These are phyloP conservation scores for Fusarium azukiicola DNA, from an alignment of 2,329 filamentous ascomycete species.

Conservation along the genomic window DNA sequence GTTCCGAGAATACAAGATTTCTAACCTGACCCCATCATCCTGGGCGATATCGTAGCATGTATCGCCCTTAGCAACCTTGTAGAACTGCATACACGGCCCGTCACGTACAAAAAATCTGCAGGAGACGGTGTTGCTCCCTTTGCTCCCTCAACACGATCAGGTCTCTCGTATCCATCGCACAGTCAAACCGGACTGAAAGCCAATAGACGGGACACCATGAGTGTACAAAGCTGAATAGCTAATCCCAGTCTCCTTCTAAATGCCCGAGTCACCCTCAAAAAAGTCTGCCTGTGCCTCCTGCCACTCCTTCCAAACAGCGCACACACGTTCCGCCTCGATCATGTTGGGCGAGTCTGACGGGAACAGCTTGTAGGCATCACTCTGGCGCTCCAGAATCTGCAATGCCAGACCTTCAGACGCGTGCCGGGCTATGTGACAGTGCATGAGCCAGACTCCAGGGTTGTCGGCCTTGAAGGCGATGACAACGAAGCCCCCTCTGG, in stretches of 20 bases:
- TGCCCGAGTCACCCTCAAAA: conserved; percentile 43
- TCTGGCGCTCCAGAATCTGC: conserved; percentile 48
- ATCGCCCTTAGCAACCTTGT: too few relatives aligned
- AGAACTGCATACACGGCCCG: too few relatives aligned
- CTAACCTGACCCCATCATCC: too few relatives aligned
- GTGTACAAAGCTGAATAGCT: too few relatives aligned
- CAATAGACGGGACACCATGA: too few relatives aligned
- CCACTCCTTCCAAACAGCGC: conserved; percentile 36
- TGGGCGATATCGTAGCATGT: too few relatives aligned
- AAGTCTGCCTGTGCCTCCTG: conserved; percentile 25
- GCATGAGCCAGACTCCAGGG: conserved; percentile 71
- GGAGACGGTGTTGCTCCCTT: too few relatives aligned
- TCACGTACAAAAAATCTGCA: too few relatives aligned
- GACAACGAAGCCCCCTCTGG: conserved; percentile 65
- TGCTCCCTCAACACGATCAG: too few relatives aligned
- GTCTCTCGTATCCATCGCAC: too few relatives aligned
- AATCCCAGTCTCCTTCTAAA: neutral
- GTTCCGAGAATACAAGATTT: too few relatives aligned
- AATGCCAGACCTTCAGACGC: conserved; percentile 57
- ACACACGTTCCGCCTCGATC: conserved; percentile 37
- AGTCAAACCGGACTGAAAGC: too few relatives aligned
- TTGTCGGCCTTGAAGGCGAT: conserved; percentile 72
- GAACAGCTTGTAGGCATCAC: conserved; percentile 34
- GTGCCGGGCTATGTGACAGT: conserved; percentile 73
- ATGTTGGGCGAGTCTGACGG: conserved; percentile 5